Percentiles rank a stretch among this genome's conserved stretches.
Conservation (phyloP, 1,139 yeast genomes). For the Yamadazyma membranifaciens region DNA sequence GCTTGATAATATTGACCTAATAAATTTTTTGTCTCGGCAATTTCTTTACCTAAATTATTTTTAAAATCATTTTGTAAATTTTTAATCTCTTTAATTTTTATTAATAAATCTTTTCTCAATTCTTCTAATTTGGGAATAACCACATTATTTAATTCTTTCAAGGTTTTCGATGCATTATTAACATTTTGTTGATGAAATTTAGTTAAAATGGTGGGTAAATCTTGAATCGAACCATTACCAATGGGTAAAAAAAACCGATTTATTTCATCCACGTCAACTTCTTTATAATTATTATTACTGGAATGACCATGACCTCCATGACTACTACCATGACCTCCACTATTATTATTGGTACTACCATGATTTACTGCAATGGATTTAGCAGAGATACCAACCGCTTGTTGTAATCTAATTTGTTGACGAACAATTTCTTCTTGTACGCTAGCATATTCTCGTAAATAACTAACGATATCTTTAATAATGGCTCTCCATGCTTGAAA, state of each 20-base stretch:
- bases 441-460: conserved; percentile 74
- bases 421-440: conserved; percentile 87
- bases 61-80: conserved; percentile 80
- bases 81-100: conserved; percentile 85
- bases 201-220: conserved; percentile 70
- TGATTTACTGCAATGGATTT: conserved; percentile 16
- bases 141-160: conserved; percentile 66
- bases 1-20: conserved; percentile 48
- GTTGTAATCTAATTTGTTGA: conserved; percentile 78
- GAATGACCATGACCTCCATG: conserved; percentile 5
- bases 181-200: conserved; percentile 77
- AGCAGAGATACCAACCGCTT: conserved; percentile 56
- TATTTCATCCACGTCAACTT: conserved; percentile 36
- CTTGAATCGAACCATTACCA: conserved; percentile 82
- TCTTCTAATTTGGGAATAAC: conserved; percentile 86
- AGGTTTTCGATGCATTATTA: conserved; percentile 59
- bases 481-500: conserved; percentile 86
- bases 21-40: conserved; percentile 57
- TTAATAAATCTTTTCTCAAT: conserved; percentile 73
- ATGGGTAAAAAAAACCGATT: conserved; percentile 62
- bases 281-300: conserved; percentile 14
- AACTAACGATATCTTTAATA: conserved; percentile 69
- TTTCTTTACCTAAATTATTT: conserved; percentile 67
- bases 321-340: conserved; percentile 5
- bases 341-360: neutral